Evolutionary conservation across 148 eudicot species (phyloP).

Genomic region (Camellia sinensis): DNA sequence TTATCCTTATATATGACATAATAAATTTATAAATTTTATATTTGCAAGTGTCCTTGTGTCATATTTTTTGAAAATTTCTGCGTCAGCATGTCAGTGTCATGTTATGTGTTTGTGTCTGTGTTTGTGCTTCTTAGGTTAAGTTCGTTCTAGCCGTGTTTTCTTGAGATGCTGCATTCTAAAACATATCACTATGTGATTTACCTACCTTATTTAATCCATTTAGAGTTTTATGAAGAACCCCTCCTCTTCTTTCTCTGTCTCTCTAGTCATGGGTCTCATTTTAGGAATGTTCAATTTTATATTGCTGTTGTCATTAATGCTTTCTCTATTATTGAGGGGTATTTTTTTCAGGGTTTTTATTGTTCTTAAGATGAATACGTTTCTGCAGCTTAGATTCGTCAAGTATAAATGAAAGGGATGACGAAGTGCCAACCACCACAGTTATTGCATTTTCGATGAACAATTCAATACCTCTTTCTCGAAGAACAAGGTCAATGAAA

Average conservation of each 20-base stretch:
- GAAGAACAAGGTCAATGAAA: constrained; percentile 75
- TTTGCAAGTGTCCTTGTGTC: no score
- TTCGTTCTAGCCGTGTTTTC: not conserved
- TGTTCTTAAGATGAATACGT: constrained; percentile 13
- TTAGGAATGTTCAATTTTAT: not conserved
- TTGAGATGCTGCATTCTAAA: not conserved
- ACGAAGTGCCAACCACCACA: constrained; percentile 62
- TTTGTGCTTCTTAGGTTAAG: no score
- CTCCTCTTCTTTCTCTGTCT: not conserved
- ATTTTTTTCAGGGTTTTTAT: constrained; percentile 6
- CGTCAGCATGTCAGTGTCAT: no score
- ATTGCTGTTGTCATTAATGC: not conserved
- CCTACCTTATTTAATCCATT: not conserved
- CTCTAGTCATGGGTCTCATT: not conserved
- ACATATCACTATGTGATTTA: not conserved
- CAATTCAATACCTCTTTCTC: constrained; percentile 68
- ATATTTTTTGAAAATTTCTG: no score
- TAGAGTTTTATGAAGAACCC: not conserved
- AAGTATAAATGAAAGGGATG: constrained; percentile 68
- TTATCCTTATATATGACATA: no score
- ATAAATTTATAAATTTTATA: no score
- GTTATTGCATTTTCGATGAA: constrained; percentile 47
- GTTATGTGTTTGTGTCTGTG: no score
- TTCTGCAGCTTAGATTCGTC: constrained; percentile 65
- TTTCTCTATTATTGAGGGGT: not conserved